Evolutionary conservation across 345 rosid genomes (phyloP).

Genomic region (Salix viminalis): DNA sequence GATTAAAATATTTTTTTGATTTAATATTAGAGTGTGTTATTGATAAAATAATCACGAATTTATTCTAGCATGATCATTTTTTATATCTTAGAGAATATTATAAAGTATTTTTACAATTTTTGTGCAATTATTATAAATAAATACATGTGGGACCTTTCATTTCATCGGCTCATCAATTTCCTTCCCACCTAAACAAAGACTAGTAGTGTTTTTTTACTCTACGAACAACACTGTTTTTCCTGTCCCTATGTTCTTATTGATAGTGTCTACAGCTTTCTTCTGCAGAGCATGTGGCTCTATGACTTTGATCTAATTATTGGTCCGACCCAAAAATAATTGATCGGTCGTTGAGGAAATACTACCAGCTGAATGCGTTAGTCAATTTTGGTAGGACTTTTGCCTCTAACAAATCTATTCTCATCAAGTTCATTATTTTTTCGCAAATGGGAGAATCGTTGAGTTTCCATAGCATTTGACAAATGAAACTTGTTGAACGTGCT

Average conservation of each 20-base stretch:
- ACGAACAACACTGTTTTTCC: slow-evolving; percentile 8
- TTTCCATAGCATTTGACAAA: background rate
- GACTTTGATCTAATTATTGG: slow-evolving; percentile 19
- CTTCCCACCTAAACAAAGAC: slow-evolving; percentile 52
- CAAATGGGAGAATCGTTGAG: background rate
- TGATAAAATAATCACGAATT: no score
- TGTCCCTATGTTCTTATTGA: slow-evolving; percentile 23
- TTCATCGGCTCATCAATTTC: slow-evolving; percentile 37
- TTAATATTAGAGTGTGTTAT: no score
- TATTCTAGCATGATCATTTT: no score
- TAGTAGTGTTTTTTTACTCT: slow-evolving; percentile 23
- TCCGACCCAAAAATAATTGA: slow-evolving; percentile 7
- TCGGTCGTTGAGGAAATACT: slow-evolving; percentile 6
- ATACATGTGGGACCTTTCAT: slow-evolving; percentile 24
- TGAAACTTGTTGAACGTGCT: background rate
- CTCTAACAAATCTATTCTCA: slow-evolving; percentile 19
- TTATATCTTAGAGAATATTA: no score
- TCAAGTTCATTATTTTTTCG: background rate
- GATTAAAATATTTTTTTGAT: no score
- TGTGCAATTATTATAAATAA: background rate
- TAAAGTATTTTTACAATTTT: no score
- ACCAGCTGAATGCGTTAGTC: slow-evolving; percentile 19
- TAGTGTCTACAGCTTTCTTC: slow-evolving; percentile 13
- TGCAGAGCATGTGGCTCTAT: slow-evolving; percentile 10
- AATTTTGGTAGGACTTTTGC: slow-evolving; percentile 34